Conservation (phyloP, 1,139 yeast genomes). For the Diutina rugosa region DNA sequence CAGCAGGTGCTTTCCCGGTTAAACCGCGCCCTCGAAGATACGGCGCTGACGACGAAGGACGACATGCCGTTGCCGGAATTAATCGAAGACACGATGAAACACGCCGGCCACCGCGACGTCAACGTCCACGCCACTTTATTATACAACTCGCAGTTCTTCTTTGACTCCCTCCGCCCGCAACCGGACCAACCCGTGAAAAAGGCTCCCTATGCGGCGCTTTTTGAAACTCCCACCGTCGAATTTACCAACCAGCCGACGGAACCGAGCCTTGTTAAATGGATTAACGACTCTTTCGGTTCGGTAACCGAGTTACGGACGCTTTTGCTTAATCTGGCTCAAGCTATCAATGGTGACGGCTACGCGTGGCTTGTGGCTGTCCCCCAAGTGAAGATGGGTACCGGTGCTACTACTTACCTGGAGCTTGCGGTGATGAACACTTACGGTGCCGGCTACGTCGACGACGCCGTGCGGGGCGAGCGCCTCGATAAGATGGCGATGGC, state of each 20-base stretch:
- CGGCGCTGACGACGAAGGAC: constrained; percentile 4
- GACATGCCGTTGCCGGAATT: background rate
- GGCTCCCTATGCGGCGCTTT: constrained; percentile 16
- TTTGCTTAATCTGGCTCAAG: constrained; percentile 44
- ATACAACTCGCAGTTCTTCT: constrained; percentile 45
- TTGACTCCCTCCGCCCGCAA: constrained; percentile 36
- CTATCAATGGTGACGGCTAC: constrained; percentile 63
- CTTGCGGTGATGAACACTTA: constrained; percentile 65
- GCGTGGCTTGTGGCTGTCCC: constrained; percentile 65
- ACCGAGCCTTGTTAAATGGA: constrained; percentile 26
- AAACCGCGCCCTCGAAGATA: constrained; percentile 23
- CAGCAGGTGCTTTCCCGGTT: constrained; percentile 32
- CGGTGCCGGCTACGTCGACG: constrained; percentile 57
- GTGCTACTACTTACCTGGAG: constrained; percentile 24
- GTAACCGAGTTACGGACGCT: constrained; percentile 52
- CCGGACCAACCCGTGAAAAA: constrained; percentile 9
- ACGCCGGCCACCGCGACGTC: constrained; percentile 33
- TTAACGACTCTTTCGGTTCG: constrained; percentile 52
- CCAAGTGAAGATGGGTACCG: constrained; percentile 17
- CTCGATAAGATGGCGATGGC: constrained; percentile 22
- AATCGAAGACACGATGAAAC: constrained; percentile 6
- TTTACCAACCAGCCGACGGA: constrained; percentile 25
- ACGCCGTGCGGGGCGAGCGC: constrained; percentile 39
- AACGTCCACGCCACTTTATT: constrained; percentile 48
- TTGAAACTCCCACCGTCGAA: constrained; percentile 26